These are phyloP conservation scores for Aspergillus ostianus DNA, from an alignment of 495 filamentous ascomycete species.

Conservation along the genomic window DNA sequence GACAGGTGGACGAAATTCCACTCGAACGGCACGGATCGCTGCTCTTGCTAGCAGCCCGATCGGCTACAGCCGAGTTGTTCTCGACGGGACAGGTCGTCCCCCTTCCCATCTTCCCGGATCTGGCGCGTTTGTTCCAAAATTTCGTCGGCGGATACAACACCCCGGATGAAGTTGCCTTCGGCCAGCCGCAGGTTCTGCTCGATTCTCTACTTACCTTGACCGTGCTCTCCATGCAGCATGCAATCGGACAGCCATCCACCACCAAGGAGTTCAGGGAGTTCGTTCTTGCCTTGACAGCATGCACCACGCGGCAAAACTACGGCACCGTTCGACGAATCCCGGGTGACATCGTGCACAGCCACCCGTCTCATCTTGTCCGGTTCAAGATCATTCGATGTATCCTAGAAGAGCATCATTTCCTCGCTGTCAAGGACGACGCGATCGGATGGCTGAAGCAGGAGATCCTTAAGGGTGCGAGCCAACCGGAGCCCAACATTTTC, in stretches of 20 bases:
- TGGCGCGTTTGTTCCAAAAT: conserved; percentile 55
- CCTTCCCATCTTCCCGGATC: conserved; percentile 63
- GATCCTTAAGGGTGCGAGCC: conserved; percentile 51
- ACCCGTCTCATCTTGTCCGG: conserved; percentile 67
- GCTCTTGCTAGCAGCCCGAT: conserved; percentile 54
- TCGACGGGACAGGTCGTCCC: conserved; percentile 27
- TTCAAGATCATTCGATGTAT: conserved; percentile 77
- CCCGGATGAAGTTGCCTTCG: conserved; percentile 40
- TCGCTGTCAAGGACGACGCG: conserved; percentile 74
- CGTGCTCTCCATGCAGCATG: conserved; percentile 27
- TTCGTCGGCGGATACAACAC: conserved; percentile 54
- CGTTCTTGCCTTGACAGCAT: conserved; percentile 65
- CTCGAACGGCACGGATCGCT: conserved; percentile 70
- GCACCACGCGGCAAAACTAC: conserved; percentile 61
- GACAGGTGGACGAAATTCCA: conserved; percentile 61
- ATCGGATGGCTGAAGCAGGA: conserved; percentile 88
- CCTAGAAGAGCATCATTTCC: conserved; percentile 71
- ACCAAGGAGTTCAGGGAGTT: conserved; percentile 39
- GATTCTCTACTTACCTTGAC: conserved; percentile 41
- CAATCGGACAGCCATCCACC: conserved; percentile 22
- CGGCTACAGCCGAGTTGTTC: conserved; percentile 43
- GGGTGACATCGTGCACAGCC: conserved; percentile 66
- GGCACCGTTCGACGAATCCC: conserved; percentile 75
- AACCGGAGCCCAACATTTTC: conserved; percentile 26
- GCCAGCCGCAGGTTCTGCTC: conserved; percentile 40